Percentiles rank a stretch among this genome's conserved stretches.
phyloP scores from a whole-genome alignment of 1,139 yeast species.

The Pneumocystis carinii region DNA sequence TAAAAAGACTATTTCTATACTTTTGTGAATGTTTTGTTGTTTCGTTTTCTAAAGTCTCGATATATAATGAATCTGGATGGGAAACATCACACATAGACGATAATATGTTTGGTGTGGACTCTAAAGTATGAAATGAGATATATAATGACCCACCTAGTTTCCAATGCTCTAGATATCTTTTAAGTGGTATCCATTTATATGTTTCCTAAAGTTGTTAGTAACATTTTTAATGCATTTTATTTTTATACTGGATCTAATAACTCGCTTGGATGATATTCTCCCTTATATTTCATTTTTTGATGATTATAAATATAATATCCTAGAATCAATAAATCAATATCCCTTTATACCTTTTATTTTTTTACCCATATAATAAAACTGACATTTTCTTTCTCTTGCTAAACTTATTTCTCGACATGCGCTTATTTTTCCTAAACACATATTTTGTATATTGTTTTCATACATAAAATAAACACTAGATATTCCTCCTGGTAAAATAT shows the following conservation, averaged over 20 bases:
- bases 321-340: conserved; percentile 20
- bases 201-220: neutral
- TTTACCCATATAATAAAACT: conserved; percentile 40
- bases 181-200: neutral
- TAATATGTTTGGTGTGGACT: neutral
- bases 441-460: conserved; percentile 48
- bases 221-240: neutral
- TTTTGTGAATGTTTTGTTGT: neutral
- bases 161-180: neutral
- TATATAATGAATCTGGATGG: neutral
- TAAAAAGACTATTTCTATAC: neutral
- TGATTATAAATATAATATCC: conserved; percentile 61
- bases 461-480: conserved; percentile 81
- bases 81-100: neutral
- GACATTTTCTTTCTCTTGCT: conserved; percentile 24
- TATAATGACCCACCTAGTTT: neutral
- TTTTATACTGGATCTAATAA: conserved; percentile 23
- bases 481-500: conserved; percentile 58
- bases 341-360: neutral
- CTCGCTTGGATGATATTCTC: conserved; percentile 34
- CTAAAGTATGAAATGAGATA: neutral
- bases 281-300: conserved; percentile 69
- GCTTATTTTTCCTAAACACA: conserved; percentile 65
- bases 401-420: conserved; percentile 57
- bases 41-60: neutral